Percentiles rank a stretch among this genome's conserved stretches.
Evolutionary conservation across 192 early-diverging fungal genomes (phyloP).

Genomic region (Rhizophlyctis rosea): DNA sequence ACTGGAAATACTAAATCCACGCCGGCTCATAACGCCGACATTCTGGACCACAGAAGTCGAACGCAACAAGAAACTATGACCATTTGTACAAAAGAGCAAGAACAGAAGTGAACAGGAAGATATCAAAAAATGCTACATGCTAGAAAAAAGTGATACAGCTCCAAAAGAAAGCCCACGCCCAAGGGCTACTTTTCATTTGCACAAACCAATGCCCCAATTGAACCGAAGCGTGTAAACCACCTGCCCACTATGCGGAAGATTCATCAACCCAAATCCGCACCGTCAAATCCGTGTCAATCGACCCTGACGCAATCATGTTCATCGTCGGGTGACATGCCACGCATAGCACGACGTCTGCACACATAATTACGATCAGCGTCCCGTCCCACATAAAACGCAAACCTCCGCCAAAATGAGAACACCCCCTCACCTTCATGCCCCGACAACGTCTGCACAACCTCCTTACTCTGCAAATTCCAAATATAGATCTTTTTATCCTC

Average conservation of each 20-base stretch:
- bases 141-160: background rate
- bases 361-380: constrained; percentile 8
- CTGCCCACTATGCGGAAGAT: background rate
- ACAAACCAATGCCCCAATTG: background rate
- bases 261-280: constrained; percentile 10
- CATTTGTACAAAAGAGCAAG: background rate
- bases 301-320: constrained; percentile 93
- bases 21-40: too few relatives aligned
- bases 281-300: constrained; percentile 83
- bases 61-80: background rate
- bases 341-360: constrained; percentile 79
- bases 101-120: background rate
- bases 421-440: constrained; percentile 77
- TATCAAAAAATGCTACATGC: background rate
- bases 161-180: background rate
- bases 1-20: too few relatives aligned
- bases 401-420: background rate
- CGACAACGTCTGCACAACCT: constrained; percentile 90
- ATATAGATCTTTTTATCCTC: constrained; percentile 94
- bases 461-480: constrained; percentile 95
- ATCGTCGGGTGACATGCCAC: constrained; percentile 91
- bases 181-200: background rate
- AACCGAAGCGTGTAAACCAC: background rate
- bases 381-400: constrained; percentile 1
- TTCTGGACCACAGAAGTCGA: too few relatives aligned